These are phyloP conservation scores for Phytophthora ramorum DNA, from an alignment of 352 stramenopile genomes.

Conservation along the genomic window DNA sequence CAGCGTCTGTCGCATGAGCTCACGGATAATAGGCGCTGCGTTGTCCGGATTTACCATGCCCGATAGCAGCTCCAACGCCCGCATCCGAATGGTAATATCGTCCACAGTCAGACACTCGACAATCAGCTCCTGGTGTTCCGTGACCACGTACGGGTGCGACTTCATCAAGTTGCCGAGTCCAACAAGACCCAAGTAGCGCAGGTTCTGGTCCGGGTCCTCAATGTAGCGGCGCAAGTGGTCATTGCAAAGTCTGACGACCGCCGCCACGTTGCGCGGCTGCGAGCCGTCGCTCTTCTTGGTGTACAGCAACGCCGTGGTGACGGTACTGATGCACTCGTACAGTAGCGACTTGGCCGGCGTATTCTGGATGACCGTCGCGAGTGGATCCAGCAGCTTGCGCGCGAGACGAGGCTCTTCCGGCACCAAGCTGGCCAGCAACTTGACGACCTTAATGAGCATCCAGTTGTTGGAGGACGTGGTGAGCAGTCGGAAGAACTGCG, in stretches of 20 bases:
- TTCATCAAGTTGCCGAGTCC: constrained; percentile 97
- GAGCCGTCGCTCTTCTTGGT: constrained; percentile 96
- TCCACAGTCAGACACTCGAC: constrained; percentile 97
- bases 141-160: constrained; percentile 95
- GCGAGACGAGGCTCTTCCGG: constrained; percentile 97
- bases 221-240: constrained; percentile 97
- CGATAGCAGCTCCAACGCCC: constrained; percentile 95
- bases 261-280: constrained; percentile 93
- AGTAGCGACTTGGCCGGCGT: constrained; percentile 98
- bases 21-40: constrained; percentile 95
- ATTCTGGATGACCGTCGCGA: constrained; percentile 97
- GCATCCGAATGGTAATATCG: constrained; percentile 98
- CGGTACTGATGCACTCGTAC: constrained; percentile 98
- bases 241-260: constrained; percentile 95
- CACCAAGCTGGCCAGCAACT: constrained; percentile 97
- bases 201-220: constrained; percentile 98
- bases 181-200: constrained; percentile 98
- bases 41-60: constrained; percentile 97
- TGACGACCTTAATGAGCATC: constrained; percentile 99
- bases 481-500: constrained; percentile 98
- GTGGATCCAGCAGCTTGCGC: constrained; percentile 97
- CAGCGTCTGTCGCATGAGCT: constrained; percentile 96
- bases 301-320: constrained; percentile 97
- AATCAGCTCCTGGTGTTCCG: constrained; percentile 96
- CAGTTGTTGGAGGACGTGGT: constrained; percentile 99